Evolutionary conservation across 2,329 filamentous ascomycete species (phyloP), one percentile per base, ranked within the genome.

Genomic region (Colletotrichum phormii): DNA sequence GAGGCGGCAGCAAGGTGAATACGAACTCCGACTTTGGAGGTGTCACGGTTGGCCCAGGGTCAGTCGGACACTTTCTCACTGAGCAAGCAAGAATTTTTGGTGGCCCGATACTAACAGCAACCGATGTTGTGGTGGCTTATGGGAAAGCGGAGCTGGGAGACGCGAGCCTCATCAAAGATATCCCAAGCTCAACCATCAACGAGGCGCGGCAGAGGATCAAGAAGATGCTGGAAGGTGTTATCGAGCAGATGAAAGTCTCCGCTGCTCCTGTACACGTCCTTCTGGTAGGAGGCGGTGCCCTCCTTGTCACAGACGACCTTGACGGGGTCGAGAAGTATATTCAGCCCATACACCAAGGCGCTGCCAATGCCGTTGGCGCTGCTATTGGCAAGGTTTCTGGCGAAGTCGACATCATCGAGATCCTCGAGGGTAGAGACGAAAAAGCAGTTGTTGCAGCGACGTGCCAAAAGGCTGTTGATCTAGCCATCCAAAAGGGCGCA

Each of bases 291-390:
- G 89, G 89, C 5, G 89, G 89, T 5, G 86, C 87, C 0, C 82
- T 91, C 0, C 78, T 90, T 2, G 85, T 87, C 3, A 84, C 86
- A 1, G 82, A 86, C 5, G 76, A 81, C 0, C 81, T 91, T 7
- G 80, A 82, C 0, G 88, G 88, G 0, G 88, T 89, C 0, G 82
- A 84, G 7, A 81, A 86, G 73, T 85, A 87, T 68, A 86, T 88
- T 8, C 81, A 84, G 5, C 89, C 89, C 0, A 83, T 85, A 2
- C 86, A 86, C 62, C 83, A 88, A 35, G 88, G 87, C 68, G 88
- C 87, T 0, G 89, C 89, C 4, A 91, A 91, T 77, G 89, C 89
- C 0, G 87, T 91, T 2, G 89, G 89, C 6, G 89, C 89, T 0
- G 89, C 89, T 0, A 89, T 89, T 37, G 87, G 87, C 3, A 88